Evolutionary conservation across 2,329 filamentous ascomycete genomes (phyloP).

Genomic region (Botrytis cinerea): DNA sequence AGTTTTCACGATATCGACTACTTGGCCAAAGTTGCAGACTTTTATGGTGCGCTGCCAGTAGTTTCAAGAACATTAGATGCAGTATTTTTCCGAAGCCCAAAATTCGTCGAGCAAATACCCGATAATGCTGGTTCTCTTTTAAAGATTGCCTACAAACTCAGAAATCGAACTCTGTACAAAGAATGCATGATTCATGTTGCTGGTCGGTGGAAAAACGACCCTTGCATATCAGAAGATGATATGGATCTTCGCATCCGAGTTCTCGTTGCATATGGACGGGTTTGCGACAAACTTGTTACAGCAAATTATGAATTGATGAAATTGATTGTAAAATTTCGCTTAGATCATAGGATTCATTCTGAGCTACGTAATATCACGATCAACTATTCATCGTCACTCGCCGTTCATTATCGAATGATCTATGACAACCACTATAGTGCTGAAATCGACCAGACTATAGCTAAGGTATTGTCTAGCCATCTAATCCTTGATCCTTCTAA

Average conservation of each 20-base stretch:
- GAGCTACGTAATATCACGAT: fast-evolving
- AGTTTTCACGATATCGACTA: not conserved
- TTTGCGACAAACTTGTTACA: not conserved
- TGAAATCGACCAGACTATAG: too few species aligned
- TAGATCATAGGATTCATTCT: too few species aligned
- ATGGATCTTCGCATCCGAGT: not conserved
- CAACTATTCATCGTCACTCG: fast-evolving
- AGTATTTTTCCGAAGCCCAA: not conserved
- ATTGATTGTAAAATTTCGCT: too few species aligned
- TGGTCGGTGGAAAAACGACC: not conserved
- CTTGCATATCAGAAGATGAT: not conserved
- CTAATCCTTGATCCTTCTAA: not conserved
- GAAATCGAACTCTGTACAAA: not conserved
- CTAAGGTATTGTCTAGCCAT: not conserved
- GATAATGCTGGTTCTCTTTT: not conserved
- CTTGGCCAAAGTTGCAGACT: not conserved
- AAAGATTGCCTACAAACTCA: not conserved
- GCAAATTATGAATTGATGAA: not conserved
- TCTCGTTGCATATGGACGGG: not conserved
- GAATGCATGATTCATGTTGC: slow-evolving; percentile 6
- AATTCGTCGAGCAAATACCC: not conserved
- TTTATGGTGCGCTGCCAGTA: not conserved
- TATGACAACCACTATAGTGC: not conserved
- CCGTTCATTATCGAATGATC: fast-evolving
- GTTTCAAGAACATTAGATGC: not conserved